Percentiles rank a stretch among this genome's conserved stretches.
Evolutionary conservation across 2,329 filamentous ascomycete species (phyloP).

Genomic region (Lachnellula occidentalis): DNA sequence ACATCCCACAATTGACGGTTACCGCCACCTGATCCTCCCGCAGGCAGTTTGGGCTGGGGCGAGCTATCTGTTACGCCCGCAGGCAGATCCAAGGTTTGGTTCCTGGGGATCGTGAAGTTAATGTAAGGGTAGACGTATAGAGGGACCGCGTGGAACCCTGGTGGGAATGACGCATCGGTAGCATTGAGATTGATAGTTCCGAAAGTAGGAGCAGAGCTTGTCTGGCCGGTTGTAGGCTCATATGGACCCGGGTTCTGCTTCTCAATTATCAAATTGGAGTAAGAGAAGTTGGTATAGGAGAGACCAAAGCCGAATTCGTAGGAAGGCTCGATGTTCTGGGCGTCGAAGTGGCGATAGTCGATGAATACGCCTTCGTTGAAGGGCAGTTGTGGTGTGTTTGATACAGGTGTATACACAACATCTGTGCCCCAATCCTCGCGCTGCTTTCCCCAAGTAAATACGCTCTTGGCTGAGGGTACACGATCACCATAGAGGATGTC

Average conservation of each 20-base stretch:
- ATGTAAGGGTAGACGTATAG: constrained; percentile 52
- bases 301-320: constrained; percentile 81
- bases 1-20: constrained; percentile 50
- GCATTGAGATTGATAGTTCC: constrained; percentile 57
- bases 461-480: constrained; percentile 69
- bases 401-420: constrained; percentile 36
- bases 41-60: constrained; percentile 40
- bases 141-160: constrained; percentile 38
- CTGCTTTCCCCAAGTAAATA: constrained; percentile 70
- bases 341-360: constrained; percentile 73
- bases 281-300: constrained; percentile 72
- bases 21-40: constrained; percentile 48
- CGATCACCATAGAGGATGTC: constrained; percentile 77
- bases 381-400: constrained; percentile 57
- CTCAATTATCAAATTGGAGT: constrained; percentile 54
- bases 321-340: constrained; percentile 54
- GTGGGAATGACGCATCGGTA: constrained; percentile 62
- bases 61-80: constrained; percentile 37
- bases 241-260: constrained; percentile 22
- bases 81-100: constrained; percentile 28
- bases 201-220: constrained; percentile 57
- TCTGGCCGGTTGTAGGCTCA: constrained; percentile 54
- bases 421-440: constrained; percentile 38
- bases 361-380: constrained; percentile 77
- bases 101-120: constrained; percentile 36